Percentiles rank a stretch among this genome's conserved stretches.
These are phyloP conservation scores for Globisporangium acanthophoron DNA, from an alignment of 352 stramenopile species.

Conservation along the genomic window DNA sequence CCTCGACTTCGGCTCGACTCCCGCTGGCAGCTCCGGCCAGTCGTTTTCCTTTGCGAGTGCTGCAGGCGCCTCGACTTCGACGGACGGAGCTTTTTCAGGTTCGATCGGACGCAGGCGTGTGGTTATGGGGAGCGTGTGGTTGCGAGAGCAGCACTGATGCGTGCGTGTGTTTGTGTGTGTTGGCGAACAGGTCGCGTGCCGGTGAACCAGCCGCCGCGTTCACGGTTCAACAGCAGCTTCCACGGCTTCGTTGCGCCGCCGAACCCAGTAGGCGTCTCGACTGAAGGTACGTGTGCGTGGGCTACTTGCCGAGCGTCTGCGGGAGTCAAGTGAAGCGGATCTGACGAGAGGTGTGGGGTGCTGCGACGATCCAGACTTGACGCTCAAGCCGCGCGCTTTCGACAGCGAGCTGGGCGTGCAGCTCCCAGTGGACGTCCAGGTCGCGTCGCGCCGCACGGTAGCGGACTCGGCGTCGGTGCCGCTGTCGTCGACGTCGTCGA, in stretches of 20 bases:
- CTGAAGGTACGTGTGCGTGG: slow-evolving; percentile 24
- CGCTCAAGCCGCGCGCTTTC: slow-evolving; percentile 30
- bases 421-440: slow-evolving; percentile 18
- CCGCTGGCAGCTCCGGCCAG: slow-evolving; percentile 11
- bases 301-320: slow-evolving; percentile 5
- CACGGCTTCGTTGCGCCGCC: slow-evolving; percentile 17
- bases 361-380: slow-evolving; percentile 25
- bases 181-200: slow-evolving; percentile 29
- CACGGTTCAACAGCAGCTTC: slow-evolving; percentile 47
- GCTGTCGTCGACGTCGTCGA: slow-evolving; percentile 21
- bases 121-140: background rate
- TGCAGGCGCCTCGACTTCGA: background rate
- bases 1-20: slow-evolving; percentile 40
- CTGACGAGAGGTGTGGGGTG: slow-evolving; percentile 37
- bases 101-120: background rate
- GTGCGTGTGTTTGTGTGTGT: background rate
- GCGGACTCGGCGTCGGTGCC: slow-evolving; percentile 24
- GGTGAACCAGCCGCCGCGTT: slow-evolving; percentile 38
- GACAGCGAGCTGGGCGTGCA: slow-evolving; percentile 14
- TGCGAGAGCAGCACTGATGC: background rate
- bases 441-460: slow-evolving; percentile 16
- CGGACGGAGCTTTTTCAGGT: slow-evolving; percentile 8
- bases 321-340: background rate
- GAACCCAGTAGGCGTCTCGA: slow-evolving; percentile 20
- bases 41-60: slow-evolving; percentile 2